Evolutionary conservation across 2,329 filamentous ascomycete genomes (phyloP).

Genomic region (Bipolaris bicolor): DNA sequence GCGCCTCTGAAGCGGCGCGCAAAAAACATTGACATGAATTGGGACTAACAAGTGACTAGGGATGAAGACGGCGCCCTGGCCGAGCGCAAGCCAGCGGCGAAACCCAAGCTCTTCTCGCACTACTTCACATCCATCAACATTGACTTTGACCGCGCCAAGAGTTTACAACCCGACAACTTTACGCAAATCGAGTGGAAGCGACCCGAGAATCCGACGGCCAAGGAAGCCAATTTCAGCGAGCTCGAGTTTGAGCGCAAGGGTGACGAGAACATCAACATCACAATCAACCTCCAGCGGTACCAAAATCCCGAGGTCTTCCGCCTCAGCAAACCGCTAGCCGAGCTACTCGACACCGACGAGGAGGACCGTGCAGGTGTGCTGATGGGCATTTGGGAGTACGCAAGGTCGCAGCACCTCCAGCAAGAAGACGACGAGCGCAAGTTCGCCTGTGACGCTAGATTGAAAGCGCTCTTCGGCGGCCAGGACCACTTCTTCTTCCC

Average conservation of each 20-base stretch:
- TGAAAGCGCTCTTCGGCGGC: slow-evolving; percentile 75
- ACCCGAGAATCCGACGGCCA: slow-evolving; percentile 67
- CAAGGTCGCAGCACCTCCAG: slow-evolving; percentile 81
- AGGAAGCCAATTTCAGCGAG: slow-evolving; percentile 83
- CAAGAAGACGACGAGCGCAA: slow-evolving; percentile 95
- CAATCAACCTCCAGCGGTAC: slow-evolving; percentile 82
- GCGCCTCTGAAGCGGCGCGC: neutral
- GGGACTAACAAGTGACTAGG: slow-evolving; percentile 18
- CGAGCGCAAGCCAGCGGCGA: slow-evolving; percentile 42
- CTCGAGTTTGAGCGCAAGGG: slow-evolving; percentile 89
- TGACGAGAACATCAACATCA: slow-evolving; percentile 91
- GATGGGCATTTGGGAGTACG: slow-evolving; percentile 95
- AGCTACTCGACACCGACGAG: slow-evolving; percentile 84
- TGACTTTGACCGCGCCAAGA: slow-evolving; percentile 61
- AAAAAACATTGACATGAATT: neutral
- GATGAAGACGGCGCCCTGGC: slow-evolving; percentile 62
- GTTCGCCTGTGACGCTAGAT: slow-evolving; percentile 84
- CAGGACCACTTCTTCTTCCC: slow-evolving; percentile 84
- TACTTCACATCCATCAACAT: slow-evolving; percentile 84
- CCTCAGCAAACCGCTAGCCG: slow-evolving; percentile 77
- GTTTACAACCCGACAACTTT: slow-evolving; percentile 70
- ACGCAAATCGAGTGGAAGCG: slow-evolving; percentile 85
- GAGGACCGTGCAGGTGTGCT: slow-evolving; percentile 87
- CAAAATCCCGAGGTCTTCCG: slow-evolving; percentile 85
- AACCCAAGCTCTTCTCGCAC: slow-evolving; percentile 68